Base-by-base conservation (phyloP, 495 filamentous ascomycete genomes). In the Lindgomyces ingoldianus region DNA sequence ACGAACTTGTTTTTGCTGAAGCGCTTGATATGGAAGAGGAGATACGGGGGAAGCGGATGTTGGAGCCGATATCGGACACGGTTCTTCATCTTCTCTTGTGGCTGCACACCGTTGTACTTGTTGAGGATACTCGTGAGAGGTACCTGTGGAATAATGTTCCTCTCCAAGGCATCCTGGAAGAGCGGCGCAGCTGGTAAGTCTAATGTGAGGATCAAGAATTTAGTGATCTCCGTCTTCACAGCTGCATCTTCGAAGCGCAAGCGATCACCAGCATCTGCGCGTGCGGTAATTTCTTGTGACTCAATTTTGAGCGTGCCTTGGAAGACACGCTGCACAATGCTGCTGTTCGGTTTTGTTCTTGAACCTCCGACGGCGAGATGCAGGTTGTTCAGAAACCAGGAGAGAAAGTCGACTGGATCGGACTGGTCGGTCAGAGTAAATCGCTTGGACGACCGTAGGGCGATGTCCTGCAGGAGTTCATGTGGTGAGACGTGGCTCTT, bases 1-100 rank as follows among this genome's bases (percentile, higher is more conserved):
- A 98, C 91, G 74, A 98, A 98, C 65, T 96, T 93, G 80, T 99
- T 99, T 60, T 87, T 84, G 70, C 85, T 89, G 83, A 99, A 99
- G 42, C 94, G 90, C 76, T 98, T 98, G 80, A 99, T 87, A 77
- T 98, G 93, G 79, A 98, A 93, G 36, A 95, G 80, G 18, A 98
- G 83, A 70, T 88, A 98, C 1, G 93, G 95, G 0, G 94, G 94
- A 0, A 98, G 82, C 0, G 95, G 95, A 72, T 96, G 94, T 46
- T 96, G 80, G 1, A 99, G 83, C 8, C 95, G 87, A 76, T 97
- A 96, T 42, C 94, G 85, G 65, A 89, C 87, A 51, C 94, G 87
- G 58, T 90, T 87, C 58, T 90, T 87, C 56, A 93, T 81, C 67
- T 93, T 91, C 70, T 98, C 94, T 72, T 96, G 93, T 1, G 91